Base-by-base conservation (phyloP, 2,329 filamentous ascomycete species). In the Pezicula radicicola region DNA sequence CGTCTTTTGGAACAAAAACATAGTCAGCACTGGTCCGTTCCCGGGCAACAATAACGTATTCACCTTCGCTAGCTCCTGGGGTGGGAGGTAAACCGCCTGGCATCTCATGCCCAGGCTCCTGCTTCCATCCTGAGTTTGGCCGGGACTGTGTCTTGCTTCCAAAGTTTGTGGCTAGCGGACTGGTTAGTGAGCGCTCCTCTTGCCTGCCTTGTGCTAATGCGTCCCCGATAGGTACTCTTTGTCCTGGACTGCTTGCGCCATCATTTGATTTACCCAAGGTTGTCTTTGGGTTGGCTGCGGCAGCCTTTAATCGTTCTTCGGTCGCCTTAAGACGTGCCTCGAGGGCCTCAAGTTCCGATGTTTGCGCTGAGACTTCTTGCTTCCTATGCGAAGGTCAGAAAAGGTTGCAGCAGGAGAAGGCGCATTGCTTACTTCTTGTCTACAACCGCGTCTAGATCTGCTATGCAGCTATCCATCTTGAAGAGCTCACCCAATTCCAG, bases 401-500 rank as follows among this genome's bases (percentile, higher is more conserved):
- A 40, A n/a, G 27, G 42, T 48, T 45, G 35, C 35, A 16, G 15
- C 13, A n/a, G 19, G 6, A 35, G 18, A 42, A 6, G 25, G 48
- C 42, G 45, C 12, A 33, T 47, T 54, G 40, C 54, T 28, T 53
- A 97, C 92, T 92, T 93, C 70, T 90, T 81, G 67, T 90, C 81
- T 55, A 96, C 83, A 60, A 88, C 83, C 68, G 87, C 79, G 64
- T 88, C 83, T 35, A 96, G 79, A 56, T 87, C 81, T 64, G 87
- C 83, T 53, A 94, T 70, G 61, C 86, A 87, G 70, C 85, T 87
- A 62, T 94, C 89, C 66, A 97, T 85, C 65, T 88, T 87, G 76
- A 97, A 97, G 62, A 95, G 87, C 68, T 91, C 87, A 76, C 93
- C 88, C 55, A 97, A 78, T 68, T 93, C 89, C 42, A 84, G 78